Evolutionary conservation across 345 rosid species (phyloP), one percentile per base, ranked within the genome.

Genomic region (Gossypium bickii): DNA sequence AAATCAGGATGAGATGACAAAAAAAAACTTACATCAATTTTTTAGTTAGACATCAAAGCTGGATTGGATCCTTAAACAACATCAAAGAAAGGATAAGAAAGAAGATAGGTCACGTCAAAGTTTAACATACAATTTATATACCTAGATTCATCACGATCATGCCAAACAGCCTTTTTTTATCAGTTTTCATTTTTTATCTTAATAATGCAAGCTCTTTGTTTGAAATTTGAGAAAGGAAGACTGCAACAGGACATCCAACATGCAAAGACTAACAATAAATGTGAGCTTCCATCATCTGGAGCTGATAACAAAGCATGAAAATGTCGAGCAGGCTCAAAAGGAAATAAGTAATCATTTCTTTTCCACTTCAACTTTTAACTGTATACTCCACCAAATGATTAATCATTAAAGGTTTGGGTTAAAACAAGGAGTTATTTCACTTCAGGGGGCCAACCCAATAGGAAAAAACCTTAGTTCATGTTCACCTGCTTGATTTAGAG

Each of bases 241-340:
- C 38, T 55, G 13, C 25, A 64, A 64, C 16, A 41, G 11, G 25
- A 56, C 34, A 71, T 18, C 13, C 53, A n/a, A 56, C 52, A 53
- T 56, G 34, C 64, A 13, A 69, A 25, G 41, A 34, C 7, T 5
- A 38, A 5, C 45, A 41, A 71, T 18, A 71, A 34, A 56, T 34
- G 62, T 29, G n/a, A 34, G 63, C 74, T 70, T 64, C 68, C 52
- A 24, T 49, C 25, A n/a, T 56, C 25, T 2, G 18, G 48, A 71
- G 25, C 24, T 18, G 20, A 24, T 41, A 64, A 1, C 18, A 15
- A 38, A 38, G 48, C 64, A 71, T 41, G 15, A 34, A 34, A 34
- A 34, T 34, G 41, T 34, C 7, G 41, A 34, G 41, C 41, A 5
- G 41, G 41, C 41, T 34, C 41, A 6, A 34, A 34, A 34, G 1